These are phyloP conservation scores for Taphrina wiesneri DNA, from an alignment of 1,139 yeast species.

Conservation along the genomic window DNA sequence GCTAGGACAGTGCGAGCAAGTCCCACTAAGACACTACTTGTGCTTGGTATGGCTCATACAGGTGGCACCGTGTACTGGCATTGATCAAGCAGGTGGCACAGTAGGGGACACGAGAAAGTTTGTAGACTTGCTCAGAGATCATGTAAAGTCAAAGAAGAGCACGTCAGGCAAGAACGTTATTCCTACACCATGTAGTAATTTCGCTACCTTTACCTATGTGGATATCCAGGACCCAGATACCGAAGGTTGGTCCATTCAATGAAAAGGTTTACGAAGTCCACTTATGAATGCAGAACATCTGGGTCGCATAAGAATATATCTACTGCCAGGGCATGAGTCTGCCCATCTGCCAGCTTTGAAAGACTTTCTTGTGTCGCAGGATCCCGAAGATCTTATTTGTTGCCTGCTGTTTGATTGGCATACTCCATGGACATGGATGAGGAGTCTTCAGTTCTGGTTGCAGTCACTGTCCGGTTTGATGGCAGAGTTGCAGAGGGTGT, in stretches of 20 bases:
- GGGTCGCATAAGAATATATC: conserved; percentile 46
- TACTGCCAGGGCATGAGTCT: conserved; percentile 40
- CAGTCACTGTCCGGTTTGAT: conserved; percentile 29
- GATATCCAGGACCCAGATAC: conserved; percentile 46
- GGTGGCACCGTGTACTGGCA: neutral
- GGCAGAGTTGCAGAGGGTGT: conserved; percentile 8
- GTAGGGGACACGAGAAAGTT: conserved; percentile 5
- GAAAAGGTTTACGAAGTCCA: neutral
- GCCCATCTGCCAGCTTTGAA: conserved; percentile 29
- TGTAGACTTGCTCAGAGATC: neutral
- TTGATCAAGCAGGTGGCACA: conserved; percentile 4
- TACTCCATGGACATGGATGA: conserved; percentile 38
- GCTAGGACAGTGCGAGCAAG: neutral
- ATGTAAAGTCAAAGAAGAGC: neutral
- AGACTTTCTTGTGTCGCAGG: conserved; percentile 9
- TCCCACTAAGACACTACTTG: neutral
- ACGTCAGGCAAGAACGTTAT: conserved; percentile 37
- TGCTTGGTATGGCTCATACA: neutral
- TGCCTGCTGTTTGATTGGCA: conserved; percentile 39
- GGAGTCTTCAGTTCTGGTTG: conserved; percentile 35
- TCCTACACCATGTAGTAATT: conserved; percentile 43
- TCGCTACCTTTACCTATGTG: conserved; percentile 47
- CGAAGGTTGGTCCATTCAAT: conserved; percentile 40
- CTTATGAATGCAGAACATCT: conserved; percentile 38
- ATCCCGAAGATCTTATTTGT: conserved; percentile 29